A percentile compares a stretch with the other conserved stretches of the same genome.
These are phyloP conservation scores for Penicillium fuscoglaucum DNA, from an alignment of 2,329 filamentous ascomycete species.

Conservation along the genomic window DNA sequence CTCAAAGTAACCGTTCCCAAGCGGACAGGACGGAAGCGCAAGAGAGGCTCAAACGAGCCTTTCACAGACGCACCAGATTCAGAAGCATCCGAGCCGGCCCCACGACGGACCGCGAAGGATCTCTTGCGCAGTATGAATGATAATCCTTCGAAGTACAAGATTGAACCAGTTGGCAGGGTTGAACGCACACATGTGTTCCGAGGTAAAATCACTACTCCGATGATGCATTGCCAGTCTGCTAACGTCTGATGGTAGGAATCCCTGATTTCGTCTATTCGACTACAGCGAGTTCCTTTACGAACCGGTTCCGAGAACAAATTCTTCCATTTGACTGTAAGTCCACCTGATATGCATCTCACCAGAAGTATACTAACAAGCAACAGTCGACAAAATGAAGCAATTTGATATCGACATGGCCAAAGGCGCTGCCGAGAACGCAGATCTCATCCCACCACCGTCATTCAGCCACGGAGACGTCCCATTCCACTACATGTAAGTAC, in stretches of 20 bases:
- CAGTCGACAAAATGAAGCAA: slow-evolving; percentile 60
- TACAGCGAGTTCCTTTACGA: slow-evolving; percentile 66
- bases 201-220: slow-evolving; percentile 45
- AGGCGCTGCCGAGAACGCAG: slow-evolving; percentile 60
- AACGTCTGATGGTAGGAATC: slow-evolving; percentile 52
- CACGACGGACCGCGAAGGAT: slow-evolving; percentile 29
- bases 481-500: slow-evolving; percentile 59
- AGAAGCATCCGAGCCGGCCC: slow-evolving; percentile 17
- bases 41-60: slow-evolving; percentile 70
- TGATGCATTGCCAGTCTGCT: neutral
- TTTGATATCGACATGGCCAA: slow-evolving; percentile 68
- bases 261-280: slow-evolving; percentile 85
- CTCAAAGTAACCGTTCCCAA: slow-evolving; percentile 85
- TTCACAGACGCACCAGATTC: slow-evolving; percentile 53
- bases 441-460: slow-evolving; percentile 77
- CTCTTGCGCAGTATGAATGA: slow-evolving; percentile 61
- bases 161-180: slow-evolving; percentile 71
- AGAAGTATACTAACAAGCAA: neutral
- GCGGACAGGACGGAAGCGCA: slow-evolving; percentile 81
- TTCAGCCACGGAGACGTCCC: slow-evolving; percentile 73
- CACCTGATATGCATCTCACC: rapidly evolving
- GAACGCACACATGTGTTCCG: slow-evolving; percentile 84
- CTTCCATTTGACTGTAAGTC: slow-evolving; percentile 67
- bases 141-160: slow-evolving; percentile 65
- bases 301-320: slow-evolving; percentile 68